Base-by-base conservation (phyloP, 1,284 basidiomycete genomes). In the Xerocomus nothofagi region DNA sequence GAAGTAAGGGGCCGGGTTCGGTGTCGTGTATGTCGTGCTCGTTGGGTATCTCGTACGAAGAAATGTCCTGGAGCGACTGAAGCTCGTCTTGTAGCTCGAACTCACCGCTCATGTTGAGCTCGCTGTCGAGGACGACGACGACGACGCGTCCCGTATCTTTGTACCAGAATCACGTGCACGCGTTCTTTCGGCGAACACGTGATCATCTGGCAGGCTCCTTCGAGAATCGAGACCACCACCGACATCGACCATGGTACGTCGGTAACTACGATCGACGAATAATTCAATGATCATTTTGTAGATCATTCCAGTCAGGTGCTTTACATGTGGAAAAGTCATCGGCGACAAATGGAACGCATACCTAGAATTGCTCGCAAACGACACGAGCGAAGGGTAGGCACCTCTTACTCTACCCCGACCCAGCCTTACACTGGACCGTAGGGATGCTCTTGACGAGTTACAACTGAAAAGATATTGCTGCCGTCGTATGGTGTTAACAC, bases 391-490 rank as follows among this genome's bases (percentile, higher is more conserved):
- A 77, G 93, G 93, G 91, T 94, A 60, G 57, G 87, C 71, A 34
- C 39, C 27, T n/a, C 0, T 31, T 12, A 15, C 27, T 30, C 6
- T 44, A 11, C 6, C 34, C 31, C 9, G 20, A 27, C 39, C 10
- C 24, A 46, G 2, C 6, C 54, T 48, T 32, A 33, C 43, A 30
- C 14, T 31, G 30, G 39, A 15, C 47, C 40, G 1, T 57, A 92
- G 95, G 59, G 93, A 98, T 53, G 95, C 95, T 9, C 79, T 98
- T 45, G 94, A 97, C 58, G 86, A 90, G 61, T 77, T 98, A 5
- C 90, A 94, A 57, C 74, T 98, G 49, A 95, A 93, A 71, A 77
- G 96, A 51, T 98, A 98, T 71, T 98, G 95, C 73, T 98, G 96
- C 72, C 80, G 96, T 40, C 82, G 96, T 47, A 99, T 99, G 96